Base-by-base conservation (phyloP, 2,329 filamentous ascomycete species). In the Westerdykella sp. region DNA sequence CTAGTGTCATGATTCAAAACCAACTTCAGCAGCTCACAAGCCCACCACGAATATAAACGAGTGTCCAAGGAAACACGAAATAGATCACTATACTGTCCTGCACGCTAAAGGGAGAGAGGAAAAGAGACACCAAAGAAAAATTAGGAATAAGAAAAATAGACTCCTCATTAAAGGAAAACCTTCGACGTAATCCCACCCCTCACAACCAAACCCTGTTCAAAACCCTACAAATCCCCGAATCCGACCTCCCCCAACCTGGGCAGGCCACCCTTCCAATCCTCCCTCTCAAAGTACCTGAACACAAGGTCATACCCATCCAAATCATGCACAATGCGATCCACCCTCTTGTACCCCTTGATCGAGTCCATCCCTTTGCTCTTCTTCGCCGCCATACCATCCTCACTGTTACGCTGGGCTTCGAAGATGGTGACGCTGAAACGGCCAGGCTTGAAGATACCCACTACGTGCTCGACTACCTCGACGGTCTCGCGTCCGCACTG, bases 391-490 rank as follows among this genome's bases (percentile, higher is more conserved):
- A 56, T 60, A 11, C 46, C 48, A n/a, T 69, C 71, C 37, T 74
- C 71, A 13, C 69, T 61, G 34, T 63, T 66, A 15, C 73, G 70
- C 74, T 95, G 95, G 42, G 89, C 86, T 71, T 98, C 91, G 59
- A 98, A 98, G 13, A 97, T 76, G 1, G 93, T 98, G 44, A 98
- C 87, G 59, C 86, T 95, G 76, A 98, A 98, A 42, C 91, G 85
- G n/a, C 91, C 91, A 0, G 93, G 93, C 65, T 89, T 88, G 80
- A 98, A 98, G 62, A 98, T 98, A 51, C 81, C 78, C 36, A 97
- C 89, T 1, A 97, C 93, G 53, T 96, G 88, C 67, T 95, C 83
- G 49, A 98, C 85, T 47, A 97, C 84, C 51, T 95, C 91, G 21
- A 83, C 81, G 1, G 91, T 96, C 64, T 90, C 85, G 49, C 90